These are phyloP conservation scores for Rhinocladiella similis DNA, from an alignment of 2,329 filamentous ascomycete genomes.

Conservation along the genomic window DNA sequence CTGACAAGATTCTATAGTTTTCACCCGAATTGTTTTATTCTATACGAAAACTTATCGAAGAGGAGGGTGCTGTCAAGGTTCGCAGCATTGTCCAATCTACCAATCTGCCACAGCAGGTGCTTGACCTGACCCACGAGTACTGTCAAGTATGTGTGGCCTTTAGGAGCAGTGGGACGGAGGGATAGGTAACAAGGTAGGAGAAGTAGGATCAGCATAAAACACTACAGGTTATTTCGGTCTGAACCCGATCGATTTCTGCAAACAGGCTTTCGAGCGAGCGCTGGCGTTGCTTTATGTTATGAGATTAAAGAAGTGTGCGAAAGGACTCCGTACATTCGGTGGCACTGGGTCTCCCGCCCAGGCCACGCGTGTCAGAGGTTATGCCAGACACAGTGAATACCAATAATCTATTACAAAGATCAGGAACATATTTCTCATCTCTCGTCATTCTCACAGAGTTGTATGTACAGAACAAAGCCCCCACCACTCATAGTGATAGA, in stretches of 20 bases:
- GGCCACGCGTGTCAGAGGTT: no score
- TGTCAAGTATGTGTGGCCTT: constrained; percentile 93
- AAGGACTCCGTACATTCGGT: neutral
- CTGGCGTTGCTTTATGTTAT: neutral
- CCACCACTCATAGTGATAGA: no score
- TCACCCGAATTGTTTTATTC: constrained; percentile 86
- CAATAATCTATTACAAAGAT: no score
- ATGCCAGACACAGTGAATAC: no score
- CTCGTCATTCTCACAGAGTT: no score
- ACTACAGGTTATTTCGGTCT: neutral
- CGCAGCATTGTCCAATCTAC: constrained; percentile 96
- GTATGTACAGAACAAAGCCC: no score
- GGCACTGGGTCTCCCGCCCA: no score
- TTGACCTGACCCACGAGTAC: constrained; percentile 95
- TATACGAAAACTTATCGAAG: constrained; percentile 90
- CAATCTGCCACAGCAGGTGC: constrained; percentile 84
- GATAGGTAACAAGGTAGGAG: constrained; percentile 48
- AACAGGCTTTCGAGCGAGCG: neutral
- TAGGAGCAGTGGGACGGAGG: constrained; percentile 88
- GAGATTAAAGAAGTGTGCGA: neutral
- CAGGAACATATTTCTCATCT: no score
- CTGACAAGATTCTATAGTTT: constrained; percentile 57
- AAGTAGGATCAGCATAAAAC: neutral
- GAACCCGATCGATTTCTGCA: neutral
- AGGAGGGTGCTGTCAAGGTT: constrained; percentile 96